Conservation (phyloP, 352 stramenopile genomes). For the Globisporangium uncinulatum region DNA sequence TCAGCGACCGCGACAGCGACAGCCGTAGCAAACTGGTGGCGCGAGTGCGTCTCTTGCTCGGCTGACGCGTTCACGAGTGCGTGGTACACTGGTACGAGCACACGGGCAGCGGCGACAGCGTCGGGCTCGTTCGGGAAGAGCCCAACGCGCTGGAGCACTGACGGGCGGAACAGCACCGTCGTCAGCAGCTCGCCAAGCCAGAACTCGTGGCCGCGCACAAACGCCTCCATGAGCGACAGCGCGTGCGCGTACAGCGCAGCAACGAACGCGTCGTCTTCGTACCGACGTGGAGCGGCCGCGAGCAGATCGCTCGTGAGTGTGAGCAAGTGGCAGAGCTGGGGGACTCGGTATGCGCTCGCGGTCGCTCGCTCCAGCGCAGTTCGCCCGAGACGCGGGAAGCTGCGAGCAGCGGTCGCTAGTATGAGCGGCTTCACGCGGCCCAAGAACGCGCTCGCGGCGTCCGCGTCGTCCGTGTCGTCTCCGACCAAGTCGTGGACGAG, state of each 20-base stretch:
- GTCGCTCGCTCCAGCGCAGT: no score
- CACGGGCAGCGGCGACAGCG: slow-evolving; percentile 35
- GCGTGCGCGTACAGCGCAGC: slow-evolving; percentile 31
- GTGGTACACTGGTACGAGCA: slow-evolving; percentile 63
- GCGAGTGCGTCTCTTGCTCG: slow-evolving; percentile 55
- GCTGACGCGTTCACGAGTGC: slow-evolving; percentile 48
- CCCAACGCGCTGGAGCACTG: slow-evolving; percentile 27
- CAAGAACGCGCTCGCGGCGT: slow-evolving; percentile 21
- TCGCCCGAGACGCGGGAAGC: not conserved
- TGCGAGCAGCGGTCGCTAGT: not conserved
- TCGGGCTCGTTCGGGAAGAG: slow-evolving; percentile 41
- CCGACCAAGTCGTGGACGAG: slow-evolving; percentile 24
- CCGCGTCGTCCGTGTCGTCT: slow-evolving; percentile 53
- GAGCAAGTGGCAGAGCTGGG: slow-evolving; percentile 15
- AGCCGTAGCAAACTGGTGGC: slow-evolving; percentile 23
- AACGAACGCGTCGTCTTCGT: slow-evolving; percentile 27
- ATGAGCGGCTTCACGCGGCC: slow-evolving; percentile 10
- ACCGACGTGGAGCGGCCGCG: slow-evolving; percentile 6
- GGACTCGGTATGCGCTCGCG: not conserved
- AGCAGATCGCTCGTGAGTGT: slow-evolving; percentile 10
- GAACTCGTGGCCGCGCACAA: slow-evolving; percentile 43
- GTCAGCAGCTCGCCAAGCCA: slow-evolving; percentile 41
- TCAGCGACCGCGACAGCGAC: slow-evolving; percentile 1
- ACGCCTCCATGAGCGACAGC: slow-evolving; percentile 30
- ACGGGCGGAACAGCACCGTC: slow-evolving; percentile 39